A percentile compares a stretch with the other conserved stretches of the same genome.
Evolutionary conservation across 768 basidiomycete genomes (phyloP).

Genomic region (Lactarius tabidus): DNA sequence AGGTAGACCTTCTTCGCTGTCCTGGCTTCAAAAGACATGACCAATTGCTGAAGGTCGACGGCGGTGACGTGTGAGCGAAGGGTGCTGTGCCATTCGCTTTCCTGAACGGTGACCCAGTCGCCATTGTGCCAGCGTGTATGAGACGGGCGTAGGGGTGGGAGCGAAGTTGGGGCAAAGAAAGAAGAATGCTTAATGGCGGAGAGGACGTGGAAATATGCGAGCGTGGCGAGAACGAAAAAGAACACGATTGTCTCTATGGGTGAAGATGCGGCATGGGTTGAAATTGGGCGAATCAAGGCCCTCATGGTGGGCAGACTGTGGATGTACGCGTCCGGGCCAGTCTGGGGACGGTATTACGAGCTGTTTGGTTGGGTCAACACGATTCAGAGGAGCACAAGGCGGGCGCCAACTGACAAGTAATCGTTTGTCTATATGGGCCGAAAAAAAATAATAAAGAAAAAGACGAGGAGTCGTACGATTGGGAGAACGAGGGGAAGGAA

Average conservation of each 20-base stretch:
- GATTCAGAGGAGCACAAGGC: background rate
- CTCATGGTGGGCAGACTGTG: slow-evolving; percentile 41
- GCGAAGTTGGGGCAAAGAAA: slow-evolving; percentile 59
- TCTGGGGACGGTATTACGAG: slow-evolving; percentile 14
- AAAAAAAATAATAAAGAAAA: background rate
- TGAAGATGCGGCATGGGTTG: slow-evolving; percentile 65
- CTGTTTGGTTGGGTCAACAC: background rate
- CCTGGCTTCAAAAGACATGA: slow-evolving; percentile 50
- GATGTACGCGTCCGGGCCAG: background rate
- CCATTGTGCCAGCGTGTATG: slow-evolving; percentile 50
- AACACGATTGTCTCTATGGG: slow-evolving; percentile 90
- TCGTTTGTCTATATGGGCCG: slow-evolving; percentile 10
- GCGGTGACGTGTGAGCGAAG: slow-evolving; percentile 34
- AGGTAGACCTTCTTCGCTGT: slow-evolving; percentile 35
- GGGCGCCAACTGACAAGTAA: background rate
- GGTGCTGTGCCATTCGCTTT: slow-evolving; percentile 46
- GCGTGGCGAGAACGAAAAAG: slow-evolving; percentile 83
- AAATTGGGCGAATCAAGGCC: slow-evolving; percentile 61
- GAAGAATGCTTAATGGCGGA: slow-evolving; percentile 85
- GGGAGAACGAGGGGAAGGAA: slow-evolving; percentile 3
- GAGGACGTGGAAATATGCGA: slow-evolving; percentile 93
- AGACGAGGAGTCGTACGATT: slow-evolving; percentile 8
- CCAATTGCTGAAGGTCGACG: slow-evolving; percentile 72
- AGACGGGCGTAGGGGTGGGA: slow-evolving; percentile 48
- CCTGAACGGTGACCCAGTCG: slow-evolving; percentile 61